phyloP scores from a whole-genome alignment of 768 basidiomycete species.

The Coprinopsis marcescibilis region DNA sequence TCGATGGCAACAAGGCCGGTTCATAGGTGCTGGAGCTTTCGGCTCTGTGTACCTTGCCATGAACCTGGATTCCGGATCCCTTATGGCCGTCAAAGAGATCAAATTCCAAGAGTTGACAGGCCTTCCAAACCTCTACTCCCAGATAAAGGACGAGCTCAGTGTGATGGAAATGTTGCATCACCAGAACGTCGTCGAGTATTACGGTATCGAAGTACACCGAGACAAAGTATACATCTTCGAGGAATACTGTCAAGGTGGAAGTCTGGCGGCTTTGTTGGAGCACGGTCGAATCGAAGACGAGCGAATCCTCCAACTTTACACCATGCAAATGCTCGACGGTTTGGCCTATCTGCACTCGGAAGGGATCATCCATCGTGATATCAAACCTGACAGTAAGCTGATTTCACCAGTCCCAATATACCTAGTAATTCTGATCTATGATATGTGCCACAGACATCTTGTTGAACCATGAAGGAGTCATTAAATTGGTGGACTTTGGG shows the following conservation, averaged over 20 bases:
- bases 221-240: constrained; percentile 99
- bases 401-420: neutral
- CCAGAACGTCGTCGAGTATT: constrained; percentile 97
- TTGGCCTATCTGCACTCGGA: constrained; percentile 89
- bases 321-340: constrained; percentile 95
- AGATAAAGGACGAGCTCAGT: constrained; percentile 92
- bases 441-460: constrained; percentile 70
- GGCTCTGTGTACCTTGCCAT: constrained; percentile 99
- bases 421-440: neutral
- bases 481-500: constrained; percentile 97
- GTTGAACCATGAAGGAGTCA: constrained; percentile 81
- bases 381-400: constrained; percentile 94
- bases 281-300: constrained; percentile 97
- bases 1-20: constrained; percentile 96
- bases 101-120: constrained; percentile 92
- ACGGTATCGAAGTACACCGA: constrained; percentile 97
- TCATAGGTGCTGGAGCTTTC: constrained; percentile 98
- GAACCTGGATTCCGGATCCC: constrained; percentile 89
- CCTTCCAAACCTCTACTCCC: constrained; percentile 79
- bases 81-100: constrained; percentile 99
- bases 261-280: constrained; percentile 81
- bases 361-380: constrained; percentile 91
- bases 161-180: constrained; percentile 99
- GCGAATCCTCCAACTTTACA: constrained; percentile 90
- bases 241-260: constrained; percentile 96